Evolutionary conservation across 2,329 filamentous ascomycete genomes (phyloP).

Genomic region (Botrytis porri): DNA sequence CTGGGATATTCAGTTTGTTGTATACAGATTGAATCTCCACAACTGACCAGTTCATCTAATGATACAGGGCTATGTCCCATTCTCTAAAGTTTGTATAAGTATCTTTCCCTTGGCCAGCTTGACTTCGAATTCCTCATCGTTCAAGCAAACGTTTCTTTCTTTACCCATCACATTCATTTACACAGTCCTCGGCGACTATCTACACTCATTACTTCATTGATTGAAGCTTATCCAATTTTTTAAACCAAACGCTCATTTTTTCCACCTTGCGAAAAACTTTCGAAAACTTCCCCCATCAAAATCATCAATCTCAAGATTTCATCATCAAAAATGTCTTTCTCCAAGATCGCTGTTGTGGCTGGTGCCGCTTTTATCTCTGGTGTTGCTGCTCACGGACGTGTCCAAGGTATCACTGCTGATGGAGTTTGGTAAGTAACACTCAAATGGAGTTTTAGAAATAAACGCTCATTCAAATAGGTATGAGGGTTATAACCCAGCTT

Average conservation of each 20-base stretch:
- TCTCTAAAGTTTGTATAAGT: slow-evolving; percentile 10
- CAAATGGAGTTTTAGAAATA: not conserved
- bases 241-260: not conserved
- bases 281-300: not conserved
- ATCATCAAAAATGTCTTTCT: slow-evolving; percentile 19
- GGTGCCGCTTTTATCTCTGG: slow-evolving; percentile 14
- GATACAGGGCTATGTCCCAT: not conserved
- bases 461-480: slow-evolving; percentile 10
- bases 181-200: slow-evolving; percentile 16
- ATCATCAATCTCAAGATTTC: not conserved
- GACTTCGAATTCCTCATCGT: not conserved
- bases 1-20: not conserved
- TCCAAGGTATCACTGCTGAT: slow-evolving; percentile 9
- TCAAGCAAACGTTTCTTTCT: slow-evolving; percentile 16
- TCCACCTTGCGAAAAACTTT: not conserved
- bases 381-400: slow-evolving; percentile 15
- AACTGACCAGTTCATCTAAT: slow-evolving; percentile 4
- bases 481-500: slow-evolving; percentile 14
- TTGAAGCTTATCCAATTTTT: slow-evolving; percentile 11
- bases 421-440: slow-evolving; percentile 15
- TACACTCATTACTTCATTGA: slow-evolving; percentile 21
- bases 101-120: not conserved
- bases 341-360: slow-evolving; percentile 16
- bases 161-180: slow-evolving; percentile 20
- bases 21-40: not conserved